Percentiles rank a stretch among this genome's conserved stretches.
Evolutionary conservation across 257 asterid species (phyloP).

Genomic region (Solanum rostratum): DNA sequence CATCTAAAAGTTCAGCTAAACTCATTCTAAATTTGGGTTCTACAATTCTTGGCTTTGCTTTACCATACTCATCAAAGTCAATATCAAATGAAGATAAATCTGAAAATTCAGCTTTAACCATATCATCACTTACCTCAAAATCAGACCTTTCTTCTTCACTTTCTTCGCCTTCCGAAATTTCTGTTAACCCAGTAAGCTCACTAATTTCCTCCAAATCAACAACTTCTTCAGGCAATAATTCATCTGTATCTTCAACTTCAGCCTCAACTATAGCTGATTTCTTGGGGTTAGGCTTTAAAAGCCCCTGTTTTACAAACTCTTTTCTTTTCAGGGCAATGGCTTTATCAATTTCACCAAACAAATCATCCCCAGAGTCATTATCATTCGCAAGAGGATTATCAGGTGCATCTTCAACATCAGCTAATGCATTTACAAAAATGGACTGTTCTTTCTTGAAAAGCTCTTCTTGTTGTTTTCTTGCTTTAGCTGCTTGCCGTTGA

Average conservation of each 20-base stretch:
- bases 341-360: conserved; percentile 84
- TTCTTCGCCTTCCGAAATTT: conserved; percentile 30
- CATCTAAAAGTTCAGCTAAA: conserved; percentile 88
- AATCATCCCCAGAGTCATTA: conserved; percentile 59
- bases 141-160: conserved; percentile 39
- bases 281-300: conserved; percentile 42
- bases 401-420: conserved; percentile 52
- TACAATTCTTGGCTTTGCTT: conserved; percentile 46
- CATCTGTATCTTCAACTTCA: conserved; percentile 35
- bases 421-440: conserved; percentile 57
- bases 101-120: conserved; percentile 16
- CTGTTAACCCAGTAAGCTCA: conserved; percentile 58
- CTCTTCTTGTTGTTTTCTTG: conserved; percentile 60
- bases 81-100: conserved; percentile 47
- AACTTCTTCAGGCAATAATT: conserved; percentile 81
- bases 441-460: conserved; percentile 55
- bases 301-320: conserved; percentile 74
- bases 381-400: conserved; percentile 6
- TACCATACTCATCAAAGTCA: conserved; percentile 72
- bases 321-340: conserved; percentile 83
- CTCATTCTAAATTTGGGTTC: conserved; percentile 79
- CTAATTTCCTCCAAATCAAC: conserved; percentile 82
- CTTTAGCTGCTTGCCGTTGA: conserved; percentile 68
- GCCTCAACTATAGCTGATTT: conserved; percentile 10
- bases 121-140: conserved; percentile 43